These are phyloP conservation scores for Colletotrichum sp. DNA, from an alignment of 2,329 filamentous ascomycete genomes.

Conservation along the genomic window DNA sequence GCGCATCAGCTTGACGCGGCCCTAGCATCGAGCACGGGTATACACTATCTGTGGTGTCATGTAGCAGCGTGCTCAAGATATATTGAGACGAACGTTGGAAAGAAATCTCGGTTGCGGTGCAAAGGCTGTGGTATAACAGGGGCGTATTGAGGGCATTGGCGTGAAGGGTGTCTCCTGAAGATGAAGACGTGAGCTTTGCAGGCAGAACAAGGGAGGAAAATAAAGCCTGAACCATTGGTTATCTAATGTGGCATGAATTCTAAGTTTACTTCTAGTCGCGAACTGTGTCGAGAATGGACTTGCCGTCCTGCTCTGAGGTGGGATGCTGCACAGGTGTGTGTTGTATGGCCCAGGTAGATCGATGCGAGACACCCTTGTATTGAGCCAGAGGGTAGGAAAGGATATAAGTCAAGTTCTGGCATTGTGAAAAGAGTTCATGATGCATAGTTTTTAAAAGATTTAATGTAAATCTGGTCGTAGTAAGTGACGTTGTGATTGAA, in stretches of 20 bases:
- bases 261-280: accelerated
- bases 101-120: accelerated
- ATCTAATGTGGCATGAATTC: background rate
- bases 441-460: accelerated
- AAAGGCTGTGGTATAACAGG: accelerated
- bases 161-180: background rate
- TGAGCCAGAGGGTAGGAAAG: background rate
- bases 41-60: accelerated
- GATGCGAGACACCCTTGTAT: background rate
- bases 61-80: accelerated
- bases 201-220: background rate
- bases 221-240: accelerated
- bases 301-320: accelerated
- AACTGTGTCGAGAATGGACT: accelerated
- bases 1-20: accelerated
- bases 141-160: accelerated
- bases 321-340: background rate
- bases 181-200: accelerated
- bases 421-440: background rate
- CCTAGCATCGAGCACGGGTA: background rate
- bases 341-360: background rate
- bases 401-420: accelerated
- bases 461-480: accelerated
- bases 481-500: accelerated
- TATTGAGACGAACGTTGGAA: accelerated